Conservation (phyloP, 1,139 yeast species). For the Kodamaea sp. region DNA sequence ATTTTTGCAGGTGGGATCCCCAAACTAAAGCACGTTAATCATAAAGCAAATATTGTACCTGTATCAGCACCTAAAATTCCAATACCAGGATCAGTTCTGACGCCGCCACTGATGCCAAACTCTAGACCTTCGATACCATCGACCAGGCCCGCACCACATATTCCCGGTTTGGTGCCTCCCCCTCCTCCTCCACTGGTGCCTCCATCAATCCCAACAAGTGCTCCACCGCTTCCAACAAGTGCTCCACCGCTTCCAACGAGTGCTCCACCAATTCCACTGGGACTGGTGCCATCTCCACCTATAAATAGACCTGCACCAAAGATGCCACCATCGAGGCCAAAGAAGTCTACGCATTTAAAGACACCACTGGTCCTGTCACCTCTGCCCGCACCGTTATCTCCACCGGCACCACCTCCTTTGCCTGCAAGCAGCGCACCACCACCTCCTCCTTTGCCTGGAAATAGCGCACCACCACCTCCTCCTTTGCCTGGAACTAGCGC, state of each 20-base stretch:
- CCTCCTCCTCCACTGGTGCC: constrained; percentile 9
- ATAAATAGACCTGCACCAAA: constrained; percentile 19
- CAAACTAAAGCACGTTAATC: constrained; percentile 59
- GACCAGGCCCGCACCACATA: constrained; percentile 26
- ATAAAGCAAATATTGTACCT: constrained; percentile 42
- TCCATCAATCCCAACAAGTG: constrained; percentile 16
- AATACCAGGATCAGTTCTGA: constrained; percentile 10
- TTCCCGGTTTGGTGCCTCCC: constrained; percentile 8
- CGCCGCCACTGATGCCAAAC: constrained; percentile 14
- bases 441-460: constrained; percentile 18
- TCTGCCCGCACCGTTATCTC: constrained; percentile 7
- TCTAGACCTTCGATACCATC: constrained; percentile 22
- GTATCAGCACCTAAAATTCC: constrained; percentile 38
- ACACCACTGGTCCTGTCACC: constrained; percentile 8
- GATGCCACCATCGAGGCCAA: constrained; percentile 28
- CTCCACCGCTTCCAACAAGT: constrained; percentile 13
- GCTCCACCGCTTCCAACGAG: constrained; percentile 12
- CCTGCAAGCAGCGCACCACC: constrained; percentile 19
- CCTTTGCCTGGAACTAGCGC: constrained; percentile 12
- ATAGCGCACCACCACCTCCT: constrained; percentile 15
- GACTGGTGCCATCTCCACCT: constrained; percentile 24
- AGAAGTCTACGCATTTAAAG: constrained; percentile 31
- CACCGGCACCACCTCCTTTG: constrained; percentile 14
- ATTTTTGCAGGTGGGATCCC: constrained; percentile 88
- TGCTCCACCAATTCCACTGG: constrained; percentile 18